Conservation (phyloP, 208 protist genomes). For the Trichomonas tenax region DNA sequence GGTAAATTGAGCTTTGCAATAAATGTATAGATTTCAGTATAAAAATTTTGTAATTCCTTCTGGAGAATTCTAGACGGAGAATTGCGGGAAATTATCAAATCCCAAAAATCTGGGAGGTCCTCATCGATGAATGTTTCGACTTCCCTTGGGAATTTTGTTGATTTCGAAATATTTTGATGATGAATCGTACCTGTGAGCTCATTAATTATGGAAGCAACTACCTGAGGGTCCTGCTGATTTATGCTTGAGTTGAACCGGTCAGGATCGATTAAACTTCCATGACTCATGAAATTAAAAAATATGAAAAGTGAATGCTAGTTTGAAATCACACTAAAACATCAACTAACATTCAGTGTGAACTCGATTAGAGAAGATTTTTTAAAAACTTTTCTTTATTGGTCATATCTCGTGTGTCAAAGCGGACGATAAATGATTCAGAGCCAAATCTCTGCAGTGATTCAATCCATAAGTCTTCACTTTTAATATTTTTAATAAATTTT, state of each 20-base stretch:
- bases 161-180: background rate
- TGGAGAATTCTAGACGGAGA: background rate
- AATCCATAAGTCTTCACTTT: too few relatives aligned
- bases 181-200: background rate
- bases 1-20: background rate
- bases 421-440: too few relatives aligned
- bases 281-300: background rate
- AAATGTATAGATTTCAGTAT: background rate
- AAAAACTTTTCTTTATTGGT: too few relatives aligned
- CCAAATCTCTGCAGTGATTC: too few relatives aligned
- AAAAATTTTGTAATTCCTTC: background rate
- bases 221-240: background rate
- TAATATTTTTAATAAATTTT: too few relatives aligned
- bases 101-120: background rate
- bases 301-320: background rate
- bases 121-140: background rate
- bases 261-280: background rate
- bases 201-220: background rate
- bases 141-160: background rate
- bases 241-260: background rate
- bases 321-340: too few relatives aligned
- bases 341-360: too few relatives aligned
- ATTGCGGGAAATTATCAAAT: background rate
- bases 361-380: too few relatives aligned
- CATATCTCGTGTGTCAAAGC: too few relatives aligned